Percentiles rank a stretch among this genome's conserved stretches.
Conservation (phyloP, 2,329 filamentous ascomycete species). For the Leptographium wingfieldii region DNA sequence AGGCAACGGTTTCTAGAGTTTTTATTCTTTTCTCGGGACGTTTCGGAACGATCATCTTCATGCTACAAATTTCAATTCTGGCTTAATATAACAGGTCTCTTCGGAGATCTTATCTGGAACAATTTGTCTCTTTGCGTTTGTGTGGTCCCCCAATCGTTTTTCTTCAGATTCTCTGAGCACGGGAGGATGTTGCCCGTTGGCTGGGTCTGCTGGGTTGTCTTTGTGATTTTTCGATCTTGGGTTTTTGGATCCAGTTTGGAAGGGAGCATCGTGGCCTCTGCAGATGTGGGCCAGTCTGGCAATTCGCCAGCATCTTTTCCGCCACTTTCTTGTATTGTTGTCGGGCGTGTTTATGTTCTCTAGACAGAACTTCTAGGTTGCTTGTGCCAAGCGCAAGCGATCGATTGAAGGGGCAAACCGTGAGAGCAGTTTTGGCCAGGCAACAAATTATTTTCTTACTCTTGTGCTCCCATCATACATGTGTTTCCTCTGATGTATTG, state of each 20-base stretch:
- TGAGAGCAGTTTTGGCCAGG: slow-evolving; percentile 26
- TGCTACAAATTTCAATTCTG: background rate
- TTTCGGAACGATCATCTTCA: background rate
- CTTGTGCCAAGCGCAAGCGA: slow-evolving; percentile 1
- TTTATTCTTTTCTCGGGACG: background rate
- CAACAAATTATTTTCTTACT: background rate
- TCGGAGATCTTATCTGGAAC: background rate
- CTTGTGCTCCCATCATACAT: background rate
- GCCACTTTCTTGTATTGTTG: slow-evolving; percentile 5
- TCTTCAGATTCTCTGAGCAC: background rate
- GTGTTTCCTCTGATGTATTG: too few species aligned
- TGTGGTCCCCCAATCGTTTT: background rate
- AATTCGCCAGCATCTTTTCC: background rate
- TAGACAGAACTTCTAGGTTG: slow-evolving; percentile 13
- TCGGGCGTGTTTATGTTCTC: slow-evolving; percentile 27
- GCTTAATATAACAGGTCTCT: background rate
- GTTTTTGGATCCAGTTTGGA: background rate
- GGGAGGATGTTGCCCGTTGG: background rate
- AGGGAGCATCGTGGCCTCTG: background rate
- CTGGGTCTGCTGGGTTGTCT: background rate
- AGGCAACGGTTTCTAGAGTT: slow-evolving; percentile 1
- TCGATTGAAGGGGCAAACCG: too few species aligned
- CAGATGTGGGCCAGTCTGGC: background rate
- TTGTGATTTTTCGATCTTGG: background rate
- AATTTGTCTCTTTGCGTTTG: too few species aligned